These are phyloP conservation scores for Termitomyces sp. DNA, from an alignment of 768 basidiomycete species.

Conservation along the genomic window DNA sequence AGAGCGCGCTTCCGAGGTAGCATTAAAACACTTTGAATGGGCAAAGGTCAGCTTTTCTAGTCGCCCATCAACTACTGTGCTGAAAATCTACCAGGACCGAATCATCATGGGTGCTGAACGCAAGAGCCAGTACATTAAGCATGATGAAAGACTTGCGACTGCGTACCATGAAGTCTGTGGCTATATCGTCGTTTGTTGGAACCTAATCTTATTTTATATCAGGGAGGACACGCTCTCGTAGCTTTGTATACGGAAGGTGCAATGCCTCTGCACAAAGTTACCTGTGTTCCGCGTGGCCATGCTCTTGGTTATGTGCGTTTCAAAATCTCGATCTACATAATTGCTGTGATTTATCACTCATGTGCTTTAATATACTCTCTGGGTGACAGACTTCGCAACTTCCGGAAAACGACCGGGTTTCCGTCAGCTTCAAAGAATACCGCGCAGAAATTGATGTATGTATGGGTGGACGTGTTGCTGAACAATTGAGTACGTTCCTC, in stretches of 20 bases:
- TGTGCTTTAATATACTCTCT: neutral
- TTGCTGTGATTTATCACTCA: neutral
- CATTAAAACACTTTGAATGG: slow-evolving; percentile 91
- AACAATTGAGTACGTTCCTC: slow-evolving; percentile 66
- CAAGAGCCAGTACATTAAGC: slow-evolving; percentile 83
- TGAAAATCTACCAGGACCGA: slow-evolving; percentile 52
- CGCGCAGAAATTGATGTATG: slow-evolving; percentile 83
- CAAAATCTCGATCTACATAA: neutral
- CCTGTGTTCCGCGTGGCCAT: slow-evolving; percentile 94
- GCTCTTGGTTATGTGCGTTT: slow-evolving; percentile 78
- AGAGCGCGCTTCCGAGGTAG: slow-evolving; percentile 70
- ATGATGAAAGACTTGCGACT: slow-evolving; percentile 81
- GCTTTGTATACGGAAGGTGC: slow-evolving; percentile 93
- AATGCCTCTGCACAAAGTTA: slow-evolving; percentile 97
- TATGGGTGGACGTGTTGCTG: slow-evolving; percentile 94
- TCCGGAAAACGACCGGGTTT: slow-evolving; percentile 72
- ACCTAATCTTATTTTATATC: neutral
- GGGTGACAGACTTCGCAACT: slow-evolving; percentile 61
- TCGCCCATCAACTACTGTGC: neutral
- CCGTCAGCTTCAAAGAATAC: slow-evolving; percentile 69
- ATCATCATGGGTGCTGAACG: slow-evolving; percentile 97
- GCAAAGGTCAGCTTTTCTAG: slow-evolving; percentile 58
- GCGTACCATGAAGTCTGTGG: slow-evolving; percentile 86
- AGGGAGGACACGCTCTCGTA: slow-evolving; percentile 93
- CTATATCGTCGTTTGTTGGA: neutral